These are phyloP conservation scores for Bipolaris victoriae DNA, from an alignment of 2,329 filamentous ascomycete genomes.

Conservation along the genomic window DNA sequence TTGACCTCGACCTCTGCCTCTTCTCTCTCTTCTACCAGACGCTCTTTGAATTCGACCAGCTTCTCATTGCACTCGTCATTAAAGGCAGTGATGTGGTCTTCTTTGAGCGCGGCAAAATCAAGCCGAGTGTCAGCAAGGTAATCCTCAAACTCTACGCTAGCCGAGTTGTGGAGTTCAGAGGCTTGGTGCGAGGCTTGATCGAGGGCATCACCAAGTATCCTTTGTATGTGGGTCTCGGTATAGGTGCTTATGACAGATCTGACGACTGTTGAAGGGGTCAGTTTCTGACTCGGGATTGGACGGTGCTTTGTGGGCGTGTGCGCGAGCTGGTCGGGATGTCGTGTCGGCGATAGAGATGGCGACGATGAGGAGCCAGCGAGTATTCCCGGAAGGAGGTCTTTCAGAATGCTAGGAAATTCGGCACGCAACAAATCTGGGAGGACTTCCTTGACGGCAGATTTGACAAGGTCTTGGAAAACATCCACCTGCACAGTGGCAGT, in stretches of 20 bases:
- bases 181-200: slow-evolving; percentile 1
- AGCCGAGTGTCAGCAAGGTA: neutral
- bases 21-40: slow-evolving; percentile 2
- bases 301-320: neutral
- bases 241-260: neutral
- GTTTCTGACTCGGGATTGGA: neutral
- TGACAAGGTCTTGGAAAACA: slow-evolving; percentile 6
- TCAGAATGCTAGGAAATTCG: slow-evolving; percentile 3
- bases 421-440: slow-evolving; percentile 5
- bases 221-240: neutral
- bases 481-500: slow-evolving; percentile 9
- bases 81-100: slow-evolving; percentile 5
- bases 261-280: neutral
- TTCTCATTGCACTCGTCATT: slow-evolving; percentile 8
- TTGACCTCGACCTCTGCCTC: neutral
- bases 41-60: slow-evolving; percentile 5
- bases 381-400: slow-evolving; percentile 6
- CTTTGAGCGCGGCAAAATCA: slow-evolving; percentile 4
- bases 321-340: neutral
- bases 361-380: slow-evolving; percentile 1
- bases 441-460: slow-evolving; percentile 5
- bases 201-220: neutral
- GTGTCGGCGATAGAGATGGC: slow-evolving; percentile 1
- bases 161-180: slow-evolving; percentile 1
- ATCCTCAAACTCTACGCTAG: slow-evolving; percentile 4